Evolutionary conservation across 2,329 filamentous ascomycete species (phyloP).

Genomic region (Berkeleyomyces basicola): DNA sequence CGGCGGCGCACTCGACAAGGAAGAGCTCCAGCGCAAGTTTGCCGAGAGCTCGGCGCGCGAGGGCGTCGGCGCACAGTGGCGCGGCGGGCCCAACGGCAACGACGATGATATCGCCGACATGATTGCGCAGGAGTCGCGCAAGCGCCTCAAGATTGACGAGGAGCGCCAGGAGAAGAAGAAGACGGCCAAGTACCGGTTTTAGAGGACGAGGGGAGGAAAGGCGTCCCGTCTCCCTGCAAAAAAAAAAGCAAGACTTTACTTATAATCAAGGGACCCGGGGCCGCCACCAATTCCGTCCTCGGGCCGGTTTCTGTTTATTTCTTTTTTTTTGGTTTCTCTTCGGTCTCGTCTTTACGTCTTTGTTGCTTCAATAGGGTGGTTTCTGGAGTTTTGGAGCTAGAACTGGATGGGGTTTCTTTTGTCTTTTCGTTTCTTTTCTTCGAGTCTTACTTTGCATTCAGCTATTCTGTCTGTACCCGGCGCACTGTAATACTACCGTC

Average conservation of each 20-base stretch:
- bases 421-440: background rate
- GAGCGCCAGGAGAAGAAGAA: conserved; percentile 54
- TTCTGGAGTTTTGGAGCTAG: conserved; percentile 7
- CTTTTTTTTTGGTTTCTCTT: background rate
- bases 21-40: conserved; percentile 65
- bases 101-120: conserved; percentile 90
- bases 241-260: background rate
- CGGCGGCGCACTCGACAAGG: conserved; percentile 66
- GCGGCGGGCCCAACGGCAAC: conserved; percentile 25
- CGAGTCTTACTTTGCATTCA: background rate
- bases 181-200: conserved; percentile 36
- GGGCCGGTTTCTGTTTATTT: background rate
- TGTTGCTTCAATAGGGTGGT: background rate
- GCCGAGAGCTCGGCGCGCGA: conserved; percentile 54
- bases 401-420: background rate
- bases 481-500: conserved; percentile 8
- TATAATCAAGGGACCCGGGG: background rate
- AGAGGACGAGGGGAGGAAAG: conserved; percentile 13
- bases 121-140: conserved; percentile 85
- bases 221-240: background rate
- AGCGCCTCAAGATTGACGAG: conserved; percentile 75
- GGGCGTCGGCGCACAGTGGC: conserved; percentile 49
- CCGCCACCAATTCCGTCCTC: background rate
- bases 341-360: background rate
- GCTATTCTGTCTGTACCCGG: background rate